phyloP scores from a whole-genome alignment of 805 yeast species.

The Lachancea quebecensis region DNA sequence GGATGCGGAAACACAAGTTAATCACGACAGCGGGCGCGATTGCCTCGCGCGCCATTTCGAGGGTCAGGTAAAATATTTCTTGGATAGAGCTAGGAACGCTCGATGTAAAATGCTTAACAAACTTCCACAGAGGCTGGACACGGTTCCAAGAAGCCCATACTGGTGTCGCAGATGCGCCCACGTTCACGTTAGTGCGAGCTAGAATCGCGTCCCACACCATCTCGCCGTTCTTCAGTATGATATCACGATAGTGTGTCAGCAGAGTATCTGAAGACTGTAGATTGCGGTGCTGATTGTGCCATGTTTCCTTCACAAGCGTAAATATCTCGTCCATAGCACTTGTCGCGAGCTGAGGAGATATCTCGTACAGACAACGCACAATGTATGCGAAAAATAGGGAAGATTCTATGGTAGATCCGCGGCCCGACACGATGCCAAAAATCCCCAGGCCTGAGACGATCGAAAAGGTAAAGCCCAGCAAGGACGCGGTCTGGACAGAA shows the following conservation, averaged over 20 bases:
- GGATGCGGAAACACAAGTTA: slow-evolving; percentile 76
- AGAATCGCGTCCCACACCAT: slow-evolving; percentile 24
- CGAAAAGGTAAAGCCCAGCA: slow-evolving; percentile 81
- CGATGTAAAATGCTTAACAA: slow-evolving; percentile 25
- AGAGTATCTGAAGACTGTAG: slow-evolving; percentile 31
- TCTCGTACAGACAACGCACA: slow-evolving; percentile 86
- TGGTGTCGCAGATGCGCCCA: slow-evolving; percentile 20
- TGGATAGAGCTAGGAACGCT: slow-evolving; percentile 29
- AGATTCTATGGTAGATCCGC: slow-evolving; percentile 87
- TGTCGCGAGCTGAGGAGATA: slow-evolving; percentile 80
- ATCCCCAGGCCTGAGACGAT: slow-evolving; percentile 65
- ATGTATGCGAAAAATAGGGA: slow-evolving; percentile 83
- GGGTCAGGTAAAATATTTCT: slow-evolving; percentile 28
- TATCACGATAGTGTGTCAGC: slow-evolving; percentile 25
- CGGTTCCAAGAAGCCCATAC: slow-evolving; percentile 10
- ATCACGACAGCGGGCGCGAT: slow-evolving; percentile 75
- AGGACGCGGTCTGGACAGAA: slow-evolving; percentile 67
- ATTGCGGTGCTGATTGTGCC: slow-evolving; percentile 31
- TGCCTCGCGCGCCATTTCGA: slow-evolving; percentile 47
- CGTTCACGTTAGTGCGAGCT: slow-evolving; percentile 16
- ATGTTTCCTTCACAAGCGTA: slow-evolving; percentile 33
- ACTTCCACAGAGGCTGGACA: slow-evolving; percentile 25
- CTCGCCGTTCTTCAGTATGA: slow-evolving; percentile 22
- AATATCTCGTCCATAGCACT: slow-evolving; percentile 40
- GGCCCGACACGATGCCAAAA: slow-evolving; percentile 75